Conservation (phyloP, 306 rosid genomes). For the Carpinus viminea region DNA sequence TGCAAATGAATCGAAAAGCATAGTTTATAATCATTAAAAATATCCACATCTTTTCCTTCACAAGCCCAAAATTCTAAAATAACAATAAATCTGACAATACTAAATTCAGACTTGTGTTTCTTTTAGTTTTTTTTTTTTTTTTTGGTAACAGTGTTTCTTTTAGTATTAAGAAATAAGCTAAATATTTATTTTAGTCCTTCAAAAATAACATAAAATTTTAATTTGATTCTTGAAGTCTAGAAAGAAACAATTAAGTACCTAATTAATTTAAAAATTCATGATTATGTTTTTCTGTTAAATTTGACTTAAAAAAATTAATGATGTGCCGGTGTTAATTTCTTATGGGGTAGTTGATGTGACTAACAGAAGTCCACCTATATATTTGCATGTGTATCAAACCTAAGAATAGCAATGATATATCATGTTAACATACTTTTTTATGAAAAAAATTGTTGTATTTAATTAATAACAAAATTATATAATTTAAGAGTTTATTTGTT, state of each 20-base stretch:
- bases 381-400: too few species aligned
- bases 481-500: too few species aligned
- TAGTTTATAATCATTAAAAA: slow-evolving; percentile 13
- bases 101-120: not conserved
- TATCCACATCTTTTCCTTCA: not conserved
- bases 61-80: slow-evolving; percentile 1
- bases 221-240: not conserved
- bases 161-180: not conserved
- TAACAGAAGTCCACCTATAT: too few species aligned
- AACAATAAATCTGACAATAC: slow-evolving; percentile 4
- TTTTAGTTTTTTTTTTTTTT: not conserved
- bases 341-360: not conserved
- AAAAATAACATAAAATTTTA: not conserved
- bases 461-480: too few species aligned
- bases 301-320: not conserved
- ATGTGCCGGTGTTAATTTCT: not conserved
- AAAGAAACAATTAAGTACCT: not conserved
- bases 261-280: not conserved
- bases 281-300: not conserved
- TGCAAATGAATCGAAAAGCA: slow-evolving; percentile 33
- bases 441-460: too few species aligned
- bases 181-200: not conserved
- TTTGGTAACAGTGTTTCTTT: not conserved
- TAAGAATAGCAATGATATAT: too few species aligned
- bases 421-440: too few species aligned